Evolutionary conservation across 805 yeast species (phyloP).

Genomic region (Saccharomycopsis synnaedendra): DNA sequence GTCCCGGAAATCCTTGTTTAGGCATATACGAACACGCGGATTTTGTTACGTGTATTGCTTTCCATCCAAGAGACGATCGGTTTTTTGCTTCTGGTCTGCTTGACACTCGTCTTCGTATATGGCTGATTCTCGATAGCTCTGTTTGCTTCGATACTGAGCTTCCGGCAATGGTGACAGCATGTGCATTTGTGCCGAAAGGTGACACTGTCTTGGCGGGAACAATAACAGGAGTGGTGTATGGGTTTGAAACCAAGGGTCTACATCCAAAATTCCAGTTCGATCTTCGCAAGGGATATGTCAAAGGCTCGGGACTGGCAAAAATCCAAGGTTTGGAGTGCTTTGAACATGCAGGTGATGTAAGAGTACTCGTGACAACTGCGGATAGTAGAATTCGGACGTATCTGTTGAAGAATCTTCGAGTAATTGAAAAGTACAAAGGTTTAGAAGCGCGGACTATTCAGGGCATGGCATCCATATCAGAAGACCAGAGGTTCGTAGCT

Average conservation of each 20-base stretch:
- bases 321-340: constrained; percentile 66
- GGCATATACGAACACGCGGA: constrained; percentile 64
- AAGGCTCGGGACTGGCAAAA: constrained; percentile 35
- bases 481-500: constrained; percentile 45
- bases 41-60: constrained; percentile 68
- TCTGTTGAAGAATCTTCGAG: constrained; percentile 37
- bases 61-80: constrained; percentile 80
- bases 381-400: constrained; percentile 70
- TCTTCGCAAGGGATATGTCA: constrained; percentile 28
- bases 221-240: constrained; percentile 56
- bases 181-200: constrained; percentile 58
- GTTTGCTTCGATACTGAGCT: constrained; percentile 52
- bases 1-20: constrained; percentile 39
- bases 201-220: constrained; percentile 60
- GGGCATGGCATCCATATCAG: constrained; percentile 51
- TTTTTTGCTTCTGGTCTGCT: constrained; percentile 76
- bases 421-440: constrained; percentile 67
- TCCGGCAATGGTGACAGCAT: constrained; percentile 61
- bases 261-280: constrained; percentile 34
- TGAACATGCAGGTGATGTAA: constrained; percentile 23
- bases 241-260: constrained; percentile 55
- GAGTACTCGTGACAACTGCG: constrained; percentile 59
- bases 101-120: constrained; percentile 63
- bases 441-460: constrained; percentile 60
- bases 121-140: constrained; percentile 71